phyloP scores from a whole-genome alignment of 108 stramenopile species.

The Skeletonema potamos region DNA sequence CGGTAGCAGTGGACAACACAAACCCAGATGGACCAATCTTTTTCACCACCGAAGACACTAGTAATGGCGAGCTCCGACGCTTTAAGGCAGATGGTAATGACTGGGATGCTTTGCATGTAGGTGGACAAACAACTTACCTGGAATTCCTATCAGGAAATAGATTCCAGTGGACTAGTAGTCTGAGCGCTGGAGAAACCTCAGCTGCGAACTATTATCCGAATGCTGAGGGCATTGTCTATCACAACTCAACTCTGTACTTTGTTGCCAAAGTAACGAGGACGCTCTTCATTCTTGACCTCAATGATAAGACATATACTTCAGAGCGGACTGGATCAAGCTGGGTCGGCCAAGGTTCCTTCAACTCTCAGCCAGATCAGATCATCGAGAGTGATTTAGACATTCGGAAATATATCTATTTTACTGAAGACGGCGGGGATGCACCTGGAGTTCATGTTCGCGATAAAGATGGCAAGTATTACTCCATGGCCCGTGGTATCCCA shows the following conservation, averaged over 20 bases:
- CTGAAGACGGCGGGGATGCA: background rate
- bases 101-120: conserved; percentile 2
- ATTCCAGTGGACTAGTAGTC: conserved; percentile 17
- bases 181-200: conserved; percentile 3
- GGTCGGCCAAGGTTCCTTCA: conserved; percentile 39
- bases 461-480: background rate
- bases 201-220: conserved; percentile 16
- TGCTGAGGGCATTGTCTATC: conserved; percentile 53
- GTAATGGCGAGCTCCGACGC: conserved; percentile 35
- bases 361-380: conserved; percentile 42
- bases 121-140: background rate
- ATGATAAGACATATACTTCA: conserved; percentile 31
- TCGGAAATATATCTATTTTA: background rate
- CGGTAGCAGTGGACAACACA: conserved; percentile 50
- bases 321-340: conserved; percentile 21
- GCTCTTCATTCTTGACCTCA: conserved; percentile 52
- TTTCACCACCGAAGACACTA: conserved; percentile 55
- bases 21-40: conserved; percentile 43
- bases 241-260: conserved; percentile 41
- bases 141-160: background rate
- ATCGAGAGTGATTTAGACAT: background rate
- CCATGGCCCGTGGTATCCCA: background rate
- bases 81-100: conserved; percentile 1
- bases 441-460: background rate
- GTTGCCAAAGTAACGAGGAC: conserved; percentile 34